These are phyloP conservation scores for Beauveria asiatica DNA, from an alignment of 2,329 filamentous ascomycete species.

Conservation along the genomic window DNA sequence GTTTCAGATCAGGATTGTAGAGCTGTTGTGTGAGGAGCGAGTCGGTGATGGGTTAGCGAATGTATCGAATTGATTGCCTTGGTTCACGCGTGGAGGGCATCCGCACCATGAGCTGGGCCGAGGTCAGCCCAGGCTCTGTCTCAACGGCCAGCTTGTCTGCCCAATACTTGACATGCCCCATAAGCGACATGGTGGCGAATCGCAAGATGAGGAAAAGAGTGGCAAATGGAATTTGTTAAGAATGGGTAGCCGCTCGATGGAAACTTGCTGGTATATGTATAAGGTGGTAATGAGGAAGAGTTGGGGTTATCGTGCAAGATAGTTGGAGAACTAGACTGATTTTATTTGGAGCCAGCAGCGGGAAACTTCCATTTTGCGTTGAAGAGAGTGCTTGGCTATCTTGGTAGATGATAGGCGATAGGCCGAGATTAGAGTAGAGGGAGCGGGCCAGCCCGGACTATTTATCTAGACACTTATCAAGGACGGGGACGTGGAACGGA, in stretches of 20 bases:
- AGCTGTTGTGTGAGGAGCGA: conserved; percentile 37
- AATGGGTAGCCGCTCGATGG: background rate
- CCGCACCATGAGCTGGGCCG: conserved; percentile 66
- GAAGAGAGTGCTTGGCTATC: background rate
- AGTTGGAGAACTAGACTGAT: background rate
- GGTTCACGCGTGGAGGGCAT: background rate
- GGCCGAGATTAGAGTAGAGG: background rate
- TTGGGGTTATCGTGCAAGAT: background rate
- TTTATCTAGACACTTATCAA: conserved; percentile 3
- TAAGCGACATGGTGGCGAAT: conserved; percentile 9
- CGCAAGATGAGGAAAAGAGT: background rate
- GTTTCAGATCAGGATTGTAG: conserved; percentile 73
- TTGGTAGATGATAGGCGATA: background rate
- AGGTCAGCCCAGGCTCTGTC: conserved; percentile 67
- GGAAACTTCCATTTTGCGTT: background rate
- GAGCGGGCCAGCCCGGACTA: background rate
- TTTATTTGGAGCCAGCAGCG: background rate
- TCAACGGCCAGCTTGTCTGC: conserved; percentile 61
- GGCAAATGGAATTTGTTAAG: background rate
- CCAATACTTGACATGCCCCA: conserved; percentile 33
- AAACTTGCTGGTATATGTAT: background rate
- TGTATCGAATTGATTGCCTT: background rate
- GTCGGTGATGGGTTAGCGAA: background rate
- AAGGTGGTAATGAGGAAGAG: background rate
- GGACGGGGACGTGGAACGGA: background rate